Conservation (phyloP, 345 rosid genomes). For the Linum usitatissimum region DNA sequence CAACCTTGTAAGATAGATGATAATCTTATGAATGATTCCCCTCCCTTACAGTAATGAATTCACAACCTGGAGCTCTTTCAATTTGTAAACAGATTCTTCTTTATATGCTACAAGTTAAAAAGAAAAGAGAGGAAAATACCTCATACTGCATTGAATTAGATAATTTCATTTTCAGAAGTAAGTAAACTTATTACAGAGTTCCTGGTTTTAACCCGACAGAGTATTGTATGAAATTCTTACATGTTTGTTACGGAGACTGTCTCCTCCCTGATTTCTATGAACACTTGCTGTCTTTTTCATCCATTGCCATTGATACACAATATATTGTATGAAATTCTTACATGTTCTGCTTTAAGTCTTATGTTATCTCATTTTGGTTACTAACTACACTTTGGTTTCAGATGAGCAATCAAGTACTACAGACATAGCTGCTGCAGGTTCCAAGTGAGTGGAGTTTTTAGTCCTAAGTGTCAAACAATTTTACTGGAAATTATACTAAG, state of each 20-base stretch:
- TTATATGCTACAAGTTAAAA: not conserved
- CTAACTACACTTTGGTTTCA: not conserved
- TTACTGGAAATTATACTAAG: not conserved
- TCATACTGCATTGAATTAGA: not conserved
- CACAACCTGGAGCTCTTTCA: not conserved
- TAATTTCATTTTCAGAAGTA: not conserved
- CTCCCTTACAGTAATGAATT: not conserved
- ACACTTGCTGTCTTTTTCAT: too few relatives aligned
- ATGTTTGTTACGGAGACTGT: too few relatives aligned
- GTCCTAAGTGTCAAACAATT: not conserved
- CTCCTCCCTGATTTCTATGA: not conserved
- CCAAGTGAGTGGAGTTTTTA: slow-evolving; percentile 12
- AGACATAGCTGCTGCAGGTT: slow-evolving; percentile 2
- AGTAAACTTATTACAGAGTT: not conserved
- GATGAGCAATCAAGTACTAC: not conserved
- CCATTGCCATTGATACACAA: too few relatives aligned
- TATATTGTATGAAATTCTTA: too few relatives aligned
- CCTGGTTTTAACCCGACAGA: not conserved
- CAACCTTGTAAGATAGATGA: not conserved
- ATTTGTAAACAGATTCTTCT: not conserved
- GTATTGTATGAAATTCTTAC: too few relatives aligned
- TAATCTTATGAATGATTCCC: not conserved
- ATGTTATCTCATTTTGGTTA: slow-evolving; percentile 4
- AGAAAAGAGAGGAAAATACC: not conserved
- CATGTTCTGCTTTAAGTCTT: not conserved